Evolutionary conservation across 768 basidiomycete species (phyloP).

Genomic region (Megacollybia marginata): DNA sequence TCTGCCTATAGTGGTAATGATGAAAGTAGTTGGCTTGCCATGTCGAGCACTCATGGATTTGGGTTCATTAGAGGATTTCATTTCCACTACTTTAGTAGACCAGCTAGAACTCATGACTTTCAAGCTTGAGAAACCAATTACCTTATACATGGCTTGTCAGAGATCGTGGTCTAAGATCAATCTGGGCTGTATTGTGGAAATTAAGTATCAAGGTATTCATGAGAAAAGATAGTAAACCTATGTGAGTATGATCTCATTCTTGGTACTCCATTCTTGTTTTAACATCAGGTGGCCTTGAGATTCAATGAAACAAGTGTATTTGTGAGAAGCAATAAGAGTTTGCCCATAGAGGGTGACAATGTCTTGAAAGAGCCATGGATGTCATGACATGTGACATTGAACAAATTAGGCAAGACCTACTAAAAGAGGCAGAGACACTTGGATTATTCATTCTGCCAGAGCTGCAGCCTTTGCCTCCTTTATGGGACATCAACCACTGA

Average conservation of each 20-base stretch:
- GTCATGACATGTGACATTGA: constrained; percentile 7
- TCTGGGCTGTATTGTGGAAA: constrained; percentile 8
- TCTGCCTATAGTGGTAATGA: constrained; percentile 22
- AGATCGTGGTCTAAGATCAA: constrained; percentile 33
- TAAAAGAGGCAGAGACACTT: constrained; percentile 12
- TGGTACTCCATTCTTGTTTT: constrained; percentile 30
- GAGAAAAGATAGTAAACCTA: constrained; percentile 22
- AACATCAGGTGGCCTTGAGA: constrained; percentile 19
- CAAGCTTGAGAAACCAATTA: constrained; percentile 21
- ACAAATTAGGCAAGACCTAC: constrained; percentile 7
- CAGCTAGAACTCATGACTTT: constrained; percentile 22
- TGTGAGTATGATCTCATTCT: constrained; percentile 32
- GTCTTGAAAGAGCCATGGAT: constrained; percentile 4
- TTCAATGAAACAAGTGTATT: constrained; percentile 17
- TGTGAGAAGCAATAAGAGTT: constrained; percentile 11
- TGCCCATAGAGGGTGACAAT: constrained; percentile 11
- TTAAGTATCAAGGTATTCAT: constrained; percentile 28
- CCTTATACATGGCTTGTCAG: constrained; percentile 29
- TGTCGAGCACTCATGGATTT: constrained; percentile 28
- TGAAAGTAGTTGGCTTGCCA: constrained; percentile 23
- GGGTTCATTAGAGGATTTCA: constrained; percentile 33
- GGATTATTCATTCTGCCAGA: constrained; percentile 15
- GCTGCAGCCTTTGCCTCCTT: constrained; percentile 25
- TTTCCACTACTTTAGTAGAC: constrained; percentile 26
- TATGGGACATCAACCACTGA: constrained; percentile 34